Base-by-base conservation (phyloP, 805 yeast species). In the Pichia phayaonensis region DNA sequence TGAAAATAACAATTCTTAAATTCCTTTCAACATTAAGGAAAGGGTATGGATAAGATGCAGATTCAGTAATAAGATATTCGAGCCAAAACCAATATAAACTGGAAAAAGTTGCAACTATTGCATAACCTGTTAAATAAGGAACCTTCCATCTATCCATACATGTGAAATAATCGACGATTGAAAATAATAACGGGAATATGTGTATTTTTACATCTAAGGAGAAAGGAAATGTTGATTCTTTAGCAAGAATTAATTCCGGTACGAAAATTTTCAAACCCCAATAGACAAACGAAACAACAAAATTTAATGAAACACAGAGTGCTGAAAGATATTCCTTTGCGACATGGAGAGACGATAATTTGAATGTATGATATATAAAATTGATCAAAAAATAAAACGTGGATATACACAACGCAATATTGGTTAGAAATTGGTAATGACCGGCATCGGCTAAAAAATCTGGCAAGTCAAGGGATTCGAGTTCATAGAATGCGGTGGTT, bases 391-490 rank as follows among this genome's bases (percentile, higher is more conserved):
- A 73, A 53, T 75, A 73, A 42, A 73, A 50, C 11, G 79, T 56
- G 2, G 86, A 74, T 18, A 75, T 59, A 1, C 66, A 59, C 31
- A 83, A 71, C 10, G 84, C 76, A n/a, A 84, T 59, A 60, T 83
- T 84, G 4, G 94, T 86, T 46, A 85, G 69, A 61, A 86, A 86
- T 60, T 86, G 92, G 66, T 74, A 75, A 51, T 79, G 85, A 2
- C 92, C 92, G 1, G 82, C 92, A 22, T 67, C 63, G 2, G 60
- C 68, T 26, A 84, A 64, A 38, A 65, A 69, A 1, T 65, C 68
- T 0, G 90, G 89, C 24, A 85, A 65, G 15, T 60, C 62, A 8
- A 66, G 39, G 40, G 29, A 31, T 42, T 54, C 31, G 11, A 65
- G 48, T 2, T 31, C 43, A 12, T 42, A 1, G n/a, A 63, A 48